phyloP scores from a whole-genome alignment of 495 filamentous ascomycete species.

The Penicillium cosmopolitanum region DNA sequence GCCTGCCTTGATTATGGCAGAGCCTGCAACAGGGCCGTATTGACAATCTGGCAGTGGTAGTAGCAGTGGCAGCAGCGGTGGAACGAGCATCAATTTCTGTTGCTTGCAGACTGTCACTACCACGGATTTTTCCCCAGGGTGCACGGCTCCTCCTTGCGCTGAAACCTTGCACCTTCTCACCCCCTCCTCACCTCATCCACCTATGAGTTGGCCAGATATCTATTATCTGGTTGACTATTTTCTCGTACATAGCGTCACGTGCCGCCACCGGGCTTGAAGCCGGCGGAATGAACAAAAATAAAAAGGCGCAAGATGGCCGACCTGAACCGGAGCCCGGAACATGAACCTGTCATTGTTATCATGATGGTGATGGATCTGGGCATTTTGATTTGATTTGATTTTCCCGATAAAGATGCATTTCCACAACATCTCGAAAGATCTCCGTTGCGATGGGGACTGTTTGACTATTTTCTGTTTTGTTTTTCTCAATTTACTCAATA shows the following conservation, averaged over 20 bases:
- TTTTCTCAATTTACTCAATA: slow-evolving; percentile 30
- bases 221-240: slow-evolving; percentile 6
- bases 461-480: slow-evolving; percentile 2
- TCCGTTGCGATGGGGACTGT: no score
- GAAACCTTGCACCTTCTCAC: neutral
- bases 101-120: neutral
- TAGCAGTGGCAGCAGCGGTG: neutral
- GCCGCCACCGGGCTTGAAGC: slow-evolving; percentile 20
- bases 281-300: slow-evolving; percentile 27
- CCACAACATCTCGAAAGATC: no score
- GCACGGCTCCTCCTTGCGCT: neutral
- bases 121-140: neutral
- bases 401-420: no score
- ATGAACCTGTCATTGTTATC: no score
- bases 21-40: no score
- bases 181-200: neutral
- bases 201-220: neutral
- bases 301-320: slow-evolving; percentile 12
- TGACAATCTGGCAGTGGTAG: no score
- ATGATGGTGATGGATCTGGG: no score
- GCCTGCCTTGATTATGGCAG: no score
- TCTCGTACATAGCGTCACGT: slow-evolving; percentile 30
- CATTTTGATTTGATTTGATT: no score
- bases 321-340: no score
- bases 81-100: neutral